Evolutionary conservation across 352 stramenopile genomes (phyloP).

Genomic region (Globisporangium nunn): DNA sequence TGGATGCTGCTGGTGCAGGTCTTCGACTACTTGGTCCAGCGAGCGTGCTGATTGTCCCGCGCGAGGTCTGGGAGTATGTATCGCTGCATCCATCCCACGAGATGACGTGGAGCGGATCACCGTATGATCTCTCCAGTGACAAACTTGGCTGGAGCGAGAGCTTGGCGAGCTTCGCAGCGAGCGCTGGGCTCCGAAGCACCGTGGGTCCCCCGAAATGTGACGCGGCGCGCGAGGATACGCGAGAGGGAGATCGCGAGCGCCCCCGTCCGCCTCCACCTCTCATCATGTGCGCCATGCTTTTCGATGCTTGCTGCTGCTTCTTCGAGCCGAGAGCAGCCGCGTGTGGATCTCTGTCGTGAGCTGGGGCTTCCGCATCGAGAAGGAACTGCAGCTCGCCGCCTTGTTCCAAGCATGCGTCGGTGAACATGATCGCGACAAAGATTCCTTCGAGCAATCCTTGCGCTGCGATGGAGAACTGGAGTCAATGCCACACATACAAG

Average conservation of each 20-base stretch:
- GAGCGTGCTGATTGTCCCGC: not conserved
- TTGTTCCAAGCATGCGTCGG: not conserved
- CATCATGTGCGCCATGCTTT: constrained; percentile 2
- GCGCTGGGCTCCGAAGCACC: constrained; percentile 14
- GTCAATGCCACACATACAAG: not conserved
- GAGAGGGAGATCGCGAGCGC: constrained; percentile 17
- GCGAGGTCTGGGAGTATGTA: not conserved
- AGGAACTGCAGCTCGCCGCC: constrained; percentile 6
- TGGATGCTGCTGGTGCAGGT: not conserved
- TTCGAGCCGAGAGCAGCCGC: constrained; percentile 3
- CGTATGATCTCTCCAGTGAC: not conserved
- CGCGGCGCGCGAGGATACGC: constrained; percentile 23
- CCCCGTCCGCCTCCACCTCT: constrained; percentile 11
- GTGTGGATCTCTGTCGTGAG: constrained; percentile 4
- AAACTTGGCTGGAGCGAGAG: constrained; percentile 14
- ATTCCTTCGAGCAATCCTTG: constrained; percentile 8
- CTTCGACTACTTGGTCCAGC: not conserved
- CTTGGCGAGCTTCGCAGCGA: constrained; percentile 27
- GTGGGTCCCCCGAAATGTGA: constrained; percentile 22
- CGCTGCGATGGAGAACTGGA: constrained; percentile 4
- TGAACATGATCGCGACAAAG: constrained; percentile 1
- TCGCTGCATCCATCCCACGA: constrained; percentile 13
- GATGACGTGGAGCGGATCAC: constrained; percentile 7
- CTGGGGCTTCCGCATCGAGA: constrained; percentile 3
- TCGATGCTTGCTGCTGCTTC: constrained; percentile 11